phyloP scores from a whole-genome alignment of 805 yeast genomes.

The Saturnispora besseyi region DNA sequence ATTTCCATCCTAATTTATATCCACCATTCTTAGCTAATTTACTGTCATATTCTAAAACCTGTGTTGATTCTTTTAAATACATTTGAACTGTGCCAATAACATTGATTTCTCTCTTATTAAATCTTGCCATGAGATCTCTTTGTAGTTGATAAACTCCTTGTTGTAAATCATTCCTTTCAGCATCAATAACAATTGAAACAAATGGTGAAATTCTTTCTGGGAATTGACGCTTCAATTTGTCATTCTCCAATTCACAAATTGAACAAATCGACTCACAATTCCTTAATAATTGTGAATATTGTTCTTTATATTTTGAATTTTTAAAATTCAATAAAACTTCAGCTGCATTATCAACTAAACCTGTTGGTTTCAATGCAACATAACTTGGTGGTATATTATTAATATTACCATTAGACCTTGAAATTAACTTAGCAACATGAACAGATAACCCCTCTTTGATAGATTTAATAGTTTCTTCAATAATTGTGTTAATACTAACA shows the following conservation, averaged over 20 bases:
- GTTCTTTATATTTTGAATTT: constrained; percentile 37
- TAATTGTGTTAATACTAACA: constrained; percentile 44
- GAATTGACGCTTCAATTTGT: constrained; percentile 36
- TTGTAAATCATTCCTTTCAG: constrained; percentile 83
- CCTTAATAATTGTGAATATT: constrained; percentile 51
- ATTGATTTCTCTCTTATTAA: constrained; percentile 57
- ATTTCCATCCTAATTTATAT: constrained; percentile 76
- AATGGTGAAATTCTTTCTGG: constrained; percentile 66
- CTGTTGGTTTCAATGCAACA: constrained; percentile 90
- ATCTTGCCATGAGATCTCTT: constrained; percentile 65
- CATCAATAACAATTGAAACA: constrained; percentile 76
- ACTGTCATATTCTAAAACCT: constrained; percentile 53
- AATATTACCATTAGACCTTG: constrained; percentile 31
- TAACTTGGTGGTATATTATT: constrained; percentile 82
- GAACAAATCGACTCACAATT: constrained; percentile 60
- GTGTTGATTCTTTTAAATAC: constrained; percentile 68
- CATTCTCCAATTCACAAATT: constrained; percentile 46
- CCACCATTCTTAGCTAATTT: constrained; percentile 48
- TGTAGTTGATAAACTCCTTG: constrained; percentile 88
- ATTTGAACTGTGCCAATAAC: constrained; percentile 90
- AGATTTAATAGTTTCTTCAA: constrained; percentile 55
- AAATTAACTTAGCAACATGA: constrained; percentile 54
- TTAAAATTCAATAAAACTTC: constrained; percentile 57
- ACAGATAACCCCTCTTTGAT: constrained; percentile 62
- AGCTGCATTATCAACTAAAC: constrained; percentile 71